Evolutionary conservation across 2,329 filamentous ascomycete genomes (phyloP), one percentile per base, ranked within the genome.

Genomic region (Pezicula neosporulosa): DNA sequence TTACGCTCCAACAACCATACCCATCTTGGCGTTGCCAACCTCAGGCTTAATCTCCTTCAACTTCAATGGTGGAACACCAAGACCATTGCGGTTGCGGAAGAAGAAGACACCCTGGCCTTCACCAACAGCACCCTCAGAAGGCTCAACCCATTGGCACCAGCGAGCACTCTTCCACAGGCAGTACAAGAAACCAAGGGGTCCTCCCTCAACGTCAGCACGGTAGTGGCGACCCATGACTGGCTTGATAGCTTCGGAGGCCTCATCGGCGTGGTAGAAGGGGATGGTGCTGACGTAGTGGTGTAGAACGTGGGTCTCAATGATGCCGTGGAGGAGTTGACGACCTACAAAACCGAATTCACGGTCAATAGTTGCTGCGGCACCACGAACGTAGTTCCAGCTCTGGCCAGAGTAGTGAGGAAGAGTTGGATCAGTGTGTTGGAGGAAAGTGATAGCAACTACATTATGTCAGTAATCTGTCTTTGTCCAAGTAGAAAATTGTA

Each of bases 231-330:
- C 94, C 93, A 99, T 97, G 70, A 99, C 78, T 54, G 83, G 83
- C 80, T 92, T 91, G 81, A 97, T 96, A 65, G 92, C 92, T 63
- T 97, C 92, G 63, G 85, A 87, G 52, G 93, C 92, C 76, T 97
- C 92, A 63, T 96, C 91, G 66, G 92, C 93, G 71, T 97, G 81
- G 77, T 97, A 97, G 77, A 97, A 97, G 56, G 93, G 93, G 61
- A 97, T 97, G 66, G 85, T 90, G 74, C 88, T 93, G 70, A 97
- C 84, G 73, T 96, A 97, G 82, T 97, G 93, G 80, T 97, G 93
- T 55, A 96, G 88, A 54, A 97, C 93, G 75, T 97, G 93, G 45
- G 93, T 97, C 80, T 97, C 93, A 70, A 97, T 87, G 72, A 97
- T 97, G 65, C 92, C 93, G 80, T 97, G 93, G 70, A 97, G 80